Evolutionary conservation across 495 filamentous ascomycete genomes (phyloP).

Genomic region (Clavariopsis aquatica): DNA sequence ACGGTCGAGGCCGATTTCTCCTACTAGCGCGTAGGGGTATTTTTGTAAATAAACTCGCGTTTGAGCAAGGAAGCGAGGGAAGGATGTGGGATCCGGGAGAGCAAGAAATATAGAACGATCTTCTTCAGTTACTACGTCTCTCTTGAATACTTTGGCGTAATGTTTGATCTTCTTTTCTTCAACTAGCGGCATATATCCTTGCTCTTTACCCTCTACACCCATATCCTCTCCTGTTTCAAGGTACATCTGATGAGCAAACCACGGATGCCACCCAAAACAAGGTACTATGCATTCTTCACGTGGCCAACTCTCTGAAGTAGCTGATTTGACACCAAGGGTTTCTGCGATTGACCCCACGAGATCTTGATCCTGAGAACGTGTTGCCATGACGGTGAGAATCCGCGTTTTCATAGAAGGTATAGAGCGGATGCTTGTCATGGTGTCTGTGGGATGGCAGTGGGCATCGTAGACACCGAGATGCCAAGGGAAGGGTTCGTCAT

Average conservation of each 20-base stretch:
- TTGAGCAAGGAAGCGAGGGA: slow-evolving; percentile 66
- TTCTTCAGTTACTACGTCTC: slow-evolving; percentile 42
- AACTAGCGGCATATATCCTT: slow-evolving; percentile 42
- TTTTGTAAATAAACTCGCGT: slow-evolving; percentile 62
- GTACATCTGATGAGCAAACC: slow-evolving; percentile 90
- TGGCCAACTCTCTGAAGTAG: slow-evolving; percentile 7
- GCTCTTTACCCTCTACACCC: slow-evolving; percentile 50
- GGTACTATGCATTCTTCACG: slow-evolving; percentile 60
- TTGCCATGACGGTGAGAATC: slow-evolving; percentile 84
- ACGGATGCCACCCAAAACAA: slow-evolving; percentile 97
- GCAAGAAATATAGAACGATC: slow-evolving; percentile 63
- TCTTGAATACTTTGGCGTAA: slow-evolving; percentile 58
- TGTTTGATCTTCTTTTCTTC: slow-evolving; percentile 51
- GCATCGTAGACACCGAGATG: slow-evolving; percentile 82
- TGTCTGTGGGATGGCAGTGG: slow-evolving; percentile 98
- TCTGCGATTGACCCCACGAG: slow-evolving; percentile 72
- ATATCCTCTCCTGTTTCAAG: slow-evolving; percentile 44
- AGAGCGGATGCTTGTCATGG: slow-evolving; percentile 67
- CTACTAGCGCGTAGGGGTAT: slow-evolving; percentile 72
- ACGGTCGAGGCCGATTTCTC: slow-evolving; percentile 87
- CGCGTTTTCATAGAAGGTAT: slow-evolving; percentile 78
- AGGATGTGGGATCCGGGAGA: slow-evolving; percentile 69
- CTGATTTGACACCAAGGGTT: slow-evolving; percentile 45
- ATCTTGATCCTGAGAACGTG: slow-evolving; percentile 80
- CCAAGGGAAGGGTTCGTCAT: slow-evolving; percentile 68